Conservation (phyloP, 352 stramenopile species). For the Pythium periplocum region DNA sequence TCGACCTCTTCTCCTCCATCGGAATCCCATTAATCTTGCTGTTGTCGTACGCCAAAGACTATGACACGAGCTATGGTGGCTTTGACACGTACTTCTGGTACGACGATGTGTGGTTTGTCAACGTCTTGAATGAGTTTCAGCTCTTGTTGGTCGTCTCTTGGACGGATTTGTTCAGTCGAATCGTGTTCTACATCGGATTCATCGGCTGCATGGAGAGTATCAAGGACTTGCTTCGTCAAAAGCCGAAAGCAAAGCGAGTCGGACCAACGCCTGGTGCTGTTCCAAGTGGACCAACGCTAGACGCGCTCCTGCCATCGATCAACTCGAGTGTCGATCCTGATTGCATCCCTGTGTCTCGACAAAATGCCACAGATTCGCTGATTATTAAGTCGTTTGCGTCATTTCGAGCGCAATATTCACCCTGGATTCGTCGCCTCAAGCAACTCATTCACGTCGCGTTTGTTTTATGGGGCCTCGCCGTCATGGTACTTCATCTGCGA, state of each 20-base stretch:
- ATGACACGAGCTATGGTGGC: background rate
- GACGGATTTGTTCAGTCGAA: conserved; percentile 21
- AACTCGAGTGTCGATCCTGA: no score
- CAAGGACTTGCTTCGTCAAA: conserved; percentile 18
- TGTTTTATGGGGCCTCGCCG: background rate
- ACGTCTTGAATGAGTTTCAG: conserved; percentile 17
- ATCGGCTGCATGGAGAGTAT: conserved; percentile 24
- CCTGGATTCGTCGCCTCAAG: background rate
- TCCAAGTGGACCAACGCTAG: no score
- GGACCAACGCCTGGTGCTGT: no score
- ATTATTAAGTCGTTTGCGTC: no score
- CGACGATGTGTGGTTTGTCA: conserved; percentile 23
- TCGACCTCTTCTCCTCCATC: conserved; percentile 19
- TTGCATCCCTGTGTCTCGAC: no score
- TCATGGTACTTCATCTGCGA: conserved; percentile 6
- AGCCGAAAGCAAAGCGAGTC: no score
- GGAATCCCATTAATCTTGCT: conserved; percentile 10
- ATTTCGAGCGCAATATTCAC: background rate
- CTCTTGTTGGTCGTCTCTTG: conserved; percentile 33
- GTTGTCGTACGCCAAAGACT: conserved; percentile 8
- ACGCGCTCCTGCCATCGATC: no score
- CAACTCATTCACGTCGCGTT: background rate
- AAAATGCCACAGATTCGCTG: no score
- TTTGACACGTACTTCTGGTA: conserved; percentile 17
- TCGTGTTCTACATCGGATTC: conserved; percentile 34